Percentiles rank a stretch among this genome's conserved stretches.
Evolutionary conservation across 1,284 basidiomycete genomes (phyloP).

Genomic region (Marasmius oreades): DNA sequence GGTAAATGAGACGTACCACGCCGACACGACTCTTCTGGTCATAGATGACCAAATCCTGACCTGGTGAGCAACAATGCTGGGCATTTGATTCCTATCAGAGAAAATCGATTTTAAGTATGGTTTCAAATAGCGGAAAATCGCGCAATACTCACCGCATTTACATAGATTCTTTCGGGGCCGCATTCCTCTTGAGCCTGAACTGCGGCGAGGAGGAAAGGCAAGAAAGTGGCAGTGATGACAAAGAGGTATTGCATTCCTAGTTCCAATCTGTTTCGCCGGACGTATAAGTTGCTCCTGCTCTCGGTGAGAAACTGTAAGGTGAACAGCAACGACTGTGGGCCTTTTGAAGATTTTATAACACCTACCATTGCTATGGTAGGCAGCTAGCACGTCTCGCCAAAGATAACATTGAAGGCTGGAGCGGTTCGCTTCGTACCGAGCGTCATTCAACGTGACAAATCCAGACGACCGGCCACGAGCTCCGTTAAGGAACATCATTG

Average conservation of each 20-base stretch:
- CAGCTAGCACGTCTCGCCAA: not conserved
- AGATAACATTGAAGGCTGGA: not conserved
- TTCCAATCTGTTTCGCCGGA: not conserved
- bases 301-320: not conserved
- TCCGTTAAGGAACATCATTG: no score
- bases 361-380: not conserved
- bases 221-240: not conserved
- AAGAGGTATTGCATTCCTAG: constrained; percentile 1
- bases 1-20: not conserved
- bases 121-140: not conserved
- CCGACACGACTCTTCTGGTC: not conserved
- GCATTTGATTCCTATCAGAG: not conserved
- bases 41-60: not conserved
- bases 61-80: not conserved
- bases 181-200: not conserved
- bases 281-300: not conserved
- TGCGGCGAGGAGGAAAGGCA: not conserved
- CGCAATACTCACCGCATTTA: not conserved
- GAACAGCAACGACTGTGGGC: not conserved
- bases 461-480: not conserved
- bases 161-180: not conserved
- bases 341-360: not conserved
- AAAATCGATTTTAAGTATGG: not conserved
- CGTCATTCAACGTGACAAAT: not conserved
- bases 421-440: not conserved